These are phyloP conservation scores for Dioscorea zingiberensis DNA, from an alignment of 106 monocot species.

Conservation along the genomic window DNA sequence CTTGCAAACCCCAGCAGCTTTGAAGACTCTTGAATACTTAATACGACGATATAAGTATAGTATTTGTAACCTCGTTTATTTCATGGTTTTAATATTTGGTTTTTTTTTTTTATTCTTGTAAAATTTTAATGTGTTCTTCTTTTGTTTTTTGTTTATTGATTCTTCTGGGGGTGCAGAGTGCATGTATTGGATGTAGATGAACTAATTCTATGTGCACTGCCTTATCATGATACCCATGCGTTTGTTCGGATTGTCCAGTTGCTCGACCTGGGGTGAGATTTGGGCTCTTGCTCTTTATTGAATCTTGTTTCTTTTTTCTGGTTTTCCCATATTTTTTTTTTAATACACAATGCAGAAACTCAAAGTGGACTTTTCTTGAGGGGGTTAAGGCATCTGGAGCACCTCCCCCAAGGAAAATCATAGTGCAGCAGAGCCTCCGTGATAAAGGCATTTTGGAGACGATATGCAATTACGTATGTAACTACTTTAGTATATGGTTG, in stretches of 20 bases:
- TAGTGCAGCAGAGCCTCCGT: slow-evolving; percentile 85
- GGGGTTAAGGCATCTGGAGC: slow-evolving; percentile 79
- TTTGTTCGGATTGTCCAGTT: slow-evolving; percentile 88
- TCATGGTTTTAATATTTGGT: background rate
- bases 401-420: slow-evolving; percentile 65
- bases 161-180: slow-evolving; percentile 43
- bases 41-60: slow-evolving; percentile 79
- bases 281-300: background rate
- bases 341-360: slow-evolving; percentile 53
- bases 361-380: slow-evolving; percentile 83
- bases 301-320: background rate
- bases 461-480: slow-evolving; percentile 78
- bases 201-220: slow-evolving; percentile 64
- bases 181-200: slow-evolving; percentile 84
- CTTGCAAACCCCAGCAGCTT: slow-evolving; percentile 48
- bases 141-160: background rate
- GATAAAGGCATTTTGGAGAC: slow-evolving; percentile 83
- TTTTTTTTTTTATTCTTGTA: background rate
- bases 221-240: slow-evolving; percentile 72
- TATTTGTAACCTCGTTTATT: background rate
- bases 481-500: background rate
- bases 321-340: background rate
- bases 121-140: background rate
- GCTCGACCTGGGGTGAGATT: slow-evolving; percentile 65
- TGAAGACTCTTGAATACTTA: slow-evolving; percentile 85